phyloP scores from a whole-genome alignment of 176 grass and related monocot species.

The Aegilops bicornis region DNA sequence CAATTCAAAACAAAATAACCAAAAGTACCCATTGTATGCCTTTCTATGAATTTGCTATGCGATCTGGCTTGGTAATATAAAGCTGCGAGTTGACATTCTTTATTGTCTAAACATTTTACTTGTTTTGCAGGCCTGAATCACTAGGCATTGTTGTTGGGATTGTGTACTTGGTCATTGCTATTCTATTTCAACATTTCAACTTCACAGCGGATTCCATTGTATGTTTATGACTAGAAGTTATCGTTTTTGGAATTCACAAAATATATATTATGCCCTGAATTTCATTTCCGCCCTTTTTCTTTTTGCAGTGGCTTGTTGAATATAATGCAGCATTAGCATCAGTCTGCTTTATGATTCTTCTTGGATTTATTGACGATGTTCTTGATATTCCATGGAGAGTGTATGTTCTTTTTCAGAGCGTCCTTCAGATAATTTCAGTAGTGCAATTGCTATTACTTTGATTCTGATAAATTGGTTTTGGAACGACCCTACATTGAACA shows the following conservation, averaged over 20 bases:
- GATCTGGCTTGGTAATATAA: neutral
- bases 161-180: slow-evolving; percentile 92
- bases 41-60: neutral
- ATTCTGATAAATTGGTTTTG: slow-evolving; percentile 22
- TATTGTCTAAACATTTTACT: slow-evolving; percentile 22
- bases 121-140: slow-evolving; percentile 77
- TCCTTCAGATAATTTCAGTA: slow-evolving; percentile 1
- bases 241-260: slow-evolving; percentile 8
- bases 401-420: slow-evolving; percentile 58
- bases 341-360: slow-evolving; percentile 99
- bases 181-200: slow-evolving; percentile 95
- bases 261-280: slow-evolving; percentile 19
- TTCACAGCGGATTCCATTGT: slow-evolving; percentile 78
- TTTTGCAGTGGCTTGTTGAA: slow-evolving; percentile 96
- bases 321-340: slow-evolving; percentile 96
- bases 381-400: slow-evolving; percentile 99
- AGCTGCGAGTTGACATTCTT: neutral
- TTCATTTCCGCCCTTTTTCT: neutral
- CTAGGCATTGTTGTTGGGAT: slow-evolving; percentile 92
- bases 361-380: slow-evolving; percentile 99
- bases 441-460: neutral
- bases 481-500: slow-evolving; percentile 38
- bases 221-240: slow-evolving; percentile 25
- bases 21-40: neutral
- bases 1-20: neutral